Base-by-base conservation (phyloP, 129 eudicot species). In the Flaveria ramosissima region DNA sequence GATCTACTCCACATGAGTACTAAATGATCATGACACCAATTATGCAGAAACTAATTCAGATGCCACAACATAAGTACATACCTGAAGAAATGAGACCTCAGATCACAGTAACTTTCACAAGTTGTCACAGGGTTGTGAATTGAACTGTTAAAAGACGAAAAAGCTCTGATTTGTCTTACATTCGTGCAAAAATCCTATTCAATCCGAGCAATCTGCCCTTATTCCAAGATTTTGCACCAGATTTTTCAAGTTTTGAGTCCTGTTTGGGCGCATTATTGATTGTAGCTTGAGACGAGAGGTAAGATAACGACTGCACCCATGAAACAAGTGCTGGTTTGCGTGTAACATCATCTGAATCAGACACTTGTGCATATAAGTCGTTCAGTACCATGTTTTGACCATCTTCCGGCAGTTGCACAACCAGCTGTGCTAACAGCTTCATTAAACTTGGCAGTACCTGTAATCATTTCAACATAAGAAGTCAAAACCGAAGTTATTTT, bases 331-430 rank as follows among this genome's bases (percentile, higher is more conserved):
- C 63, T 4, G 96, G 96, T 79, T 95, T 95, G 42, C 96, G 75
- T 16, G 90, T 89, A 67, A 95, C 99, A 79, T 95, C 97, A 67
- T 95, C 99, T 62, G 99, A 95, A 53, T 95, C 99, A 50, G 97
- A 96, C 70, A 95, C 84, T 65, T 89, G 97, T 47, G 82, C 90
- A 83, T 86, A 91, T 26, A 95, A 78, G 79, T 95, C 92, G 51
- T 86, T 86, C 9, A 95, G 92, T 30, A 89, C 83, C 92, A 82
- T 82, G 78, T 83, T 80, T 72, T 89, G 99, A 15, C 85, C 90
- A 26, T 82, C 88, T 59, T 70, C 76, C 16, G 96, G 99, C 46
- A 95, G 86, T 74, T 85, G 81, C 57, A 80, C 85, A 32, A 86
- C 81, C 70, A 91, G 68, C 80, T 89, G 88, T 17, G 97, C 97